Base-by-base conservation (phyloP, 129 eudicot genomes). In the Solidago caesia region DNA sequence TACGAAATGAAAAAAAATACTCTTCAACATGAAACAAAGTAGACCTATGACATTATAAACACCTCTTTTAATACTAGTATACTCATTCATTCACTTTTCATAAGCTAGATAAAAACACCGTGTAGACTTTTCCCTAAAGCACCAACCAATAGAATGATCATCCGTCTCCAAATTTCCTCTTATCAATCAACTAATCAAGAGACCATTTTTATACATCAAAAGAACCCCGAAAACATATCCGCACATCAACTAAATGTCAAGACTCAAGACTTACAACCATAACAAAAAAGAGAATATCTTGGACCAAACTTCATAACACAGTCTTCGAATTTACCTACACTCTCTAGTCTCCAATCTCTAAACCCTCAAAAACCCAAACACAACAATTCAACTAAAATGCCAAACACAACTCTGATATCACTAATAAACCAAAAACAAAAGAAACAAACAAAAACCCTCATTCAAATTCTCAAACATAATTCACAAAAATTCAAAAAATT, bases 381-480 rank as follows among this genome's bases (percentile, higher is more conserved):
- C 49, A 78, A 56, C 49, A 71, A 43, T 44, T 26, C 6, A 51
- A 62, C 70, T 8, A 61, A 61, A 70, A 57, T 44, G 68, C 68
- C 74, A 72, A 67, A 55, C 46, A 7, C 14, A 44, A 21, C 67
- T 42, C 61, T 39, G 6, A 44, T 5, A 57, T 52, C 8, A 4
- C 29, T 25, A 25, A 64, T 60, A 47, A 2, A 44, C 13, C 27
- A 29, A 65, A 71, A 60, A 74, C 10, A 1, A 70, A 21, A 21
- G 21, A 44, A 66, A 71, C 74, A 71, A 44, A 76, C 74, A 71
- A 46, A 76, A 64, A 16, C 76, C 78, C 61, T 63, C 49, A 49
- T 6, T 44, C 68, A 70, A 78, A 68, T 29, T 65, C 46, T 52
- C 53, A 47, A 56, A 78, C 25, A 48, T 59, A 80, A 67, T 67